A percentile compares a stretch with the other conserved stretches of the same genome.
Evolutionary conservation across 495 filamentous ascomycete genomes (phyloP).

Genomic region (Schizothecium vesticola): DNA sequence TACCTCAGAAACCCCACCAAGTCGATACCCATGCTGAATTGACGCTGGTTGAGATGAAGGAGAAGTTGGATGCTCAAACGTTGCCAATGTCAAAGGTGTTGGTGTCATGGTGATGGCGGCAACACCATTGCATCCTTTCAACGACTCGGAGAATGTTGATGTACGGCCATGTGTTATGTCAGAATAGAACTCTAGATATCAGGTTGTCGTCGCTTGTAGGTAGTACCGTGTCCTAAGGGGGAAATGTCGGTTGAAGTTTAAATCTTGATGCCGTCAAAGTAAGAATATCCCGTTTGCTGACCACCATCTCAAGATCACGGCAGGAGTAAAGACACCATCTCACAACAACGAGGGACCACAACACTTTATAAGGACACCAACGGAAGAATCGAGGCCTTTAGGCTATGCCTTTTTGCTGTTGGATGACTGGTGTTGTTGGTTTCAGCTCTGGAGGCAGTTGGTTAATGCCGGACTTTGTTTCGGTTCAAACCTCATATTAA

Average conservation of each 20-base stretch:
- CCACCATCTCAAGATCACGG: neutral
- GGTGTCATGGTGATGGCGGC: too few relatives aligned
- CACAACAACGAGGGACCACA: neutral
- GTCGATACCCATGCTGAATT: too few relatives aligned
- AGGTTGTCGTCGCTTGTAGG: neutral
- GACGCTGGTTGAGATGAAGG: too few relatives aligned
- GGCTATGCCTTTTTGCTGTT: neutral
- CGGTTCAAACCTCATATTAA: neutral
- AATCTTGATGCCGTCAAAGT: neutral
- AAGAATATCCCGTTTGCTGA: neutral
- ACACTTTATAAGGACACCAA: neutral
- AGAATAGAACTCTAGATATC: neutral
- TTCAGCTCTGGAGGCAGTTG: neutral
- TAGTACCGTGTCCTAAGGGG: neutral
- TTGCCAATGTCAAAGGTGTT: too few relatives aligned
- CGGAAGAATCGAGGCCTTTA: neutral
- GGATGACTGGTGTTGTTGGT: neutral
- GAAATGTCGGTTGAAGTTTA: neutral
- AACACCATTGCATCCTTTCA: too few relatives aligned
- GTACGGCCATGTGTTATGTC: too few relatives aligned
- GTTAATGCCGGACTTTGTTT: neutral
- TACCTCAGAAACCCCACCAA: neutral
- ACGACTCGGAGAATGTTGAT: too few relatives aligned
- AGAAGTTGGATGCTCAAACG: too few relatives aligned
- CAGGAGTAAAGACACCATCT: neutral